Conservation (phyloP, 345 rosid species). For the Carallia pectinifolia region DNA sequence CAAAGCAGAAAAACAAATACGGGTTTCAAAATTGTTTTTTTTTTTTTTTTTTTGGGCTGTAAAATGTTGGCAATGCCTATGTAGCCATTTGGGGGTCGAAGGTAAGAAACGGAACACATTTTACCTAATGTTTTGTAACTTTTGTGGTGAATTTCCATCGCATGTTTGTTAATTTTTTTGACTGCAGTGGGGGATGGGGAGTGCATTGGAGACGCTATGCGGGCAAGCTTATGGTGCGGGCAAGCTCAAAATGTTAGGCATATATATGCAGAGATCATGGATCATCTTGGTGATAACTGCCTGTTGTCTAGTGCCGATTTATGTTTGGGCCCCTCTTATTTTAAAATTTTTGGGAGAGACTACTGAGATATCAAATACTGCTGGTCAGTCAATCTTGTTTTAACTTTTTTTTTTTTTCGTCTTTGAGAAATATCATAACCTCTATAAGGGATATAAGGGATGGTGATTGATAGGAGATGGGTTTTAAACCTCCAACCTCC, state of each 20-base stretch:
- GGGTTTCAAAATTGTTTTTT: too few species aligned
- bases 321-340: slow-evolving; percentile 88
- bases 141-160: too few species aligned
- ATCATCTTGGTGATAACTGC: slow-evolving; percentile 71
- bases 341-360: slow-evolving; percentile 70
- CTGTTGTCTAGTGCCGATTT: slow-evolving; percentile 55
- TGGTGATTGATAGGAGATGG: too few species aligned
- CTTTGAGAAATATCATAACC: too few species aligned
- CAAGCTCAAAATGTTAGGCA: slow-evolving; percentile 65
- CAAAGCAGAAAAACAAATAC: too few species aligned
- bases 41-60: too few species aligned
- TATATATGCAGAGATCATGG: slow-evolving; percentile 98
- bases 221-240: slow-evolving; percentile 97
- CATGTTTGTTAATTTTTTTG: neutral
- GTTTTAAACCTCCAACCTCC: too few species aligned
- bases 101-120: too few species aligned
- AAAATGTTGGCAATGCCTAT: too few species aligned
- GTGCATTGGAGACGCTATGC: slow-evolving; percentile 87
- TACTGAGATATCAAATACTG: slow-evolving; percentile 71
- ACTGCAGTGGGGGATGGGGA: slow-evolving; percentile 88
- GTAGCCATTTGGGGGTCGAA: too few species aligned
- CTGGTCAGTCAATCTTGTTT: slow-evolving; percentile 40
- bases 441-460: too few species aligned
- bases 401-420: neutral
- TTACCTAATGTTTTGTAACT: too few species aligned